Percentiles rank a stretch among this genome's conserved stretches.
phyloP scores from a whole-genome alignment of 2,329 filamentous ascomycete genomes.

The Mollisiaceae sp. region DNA sequence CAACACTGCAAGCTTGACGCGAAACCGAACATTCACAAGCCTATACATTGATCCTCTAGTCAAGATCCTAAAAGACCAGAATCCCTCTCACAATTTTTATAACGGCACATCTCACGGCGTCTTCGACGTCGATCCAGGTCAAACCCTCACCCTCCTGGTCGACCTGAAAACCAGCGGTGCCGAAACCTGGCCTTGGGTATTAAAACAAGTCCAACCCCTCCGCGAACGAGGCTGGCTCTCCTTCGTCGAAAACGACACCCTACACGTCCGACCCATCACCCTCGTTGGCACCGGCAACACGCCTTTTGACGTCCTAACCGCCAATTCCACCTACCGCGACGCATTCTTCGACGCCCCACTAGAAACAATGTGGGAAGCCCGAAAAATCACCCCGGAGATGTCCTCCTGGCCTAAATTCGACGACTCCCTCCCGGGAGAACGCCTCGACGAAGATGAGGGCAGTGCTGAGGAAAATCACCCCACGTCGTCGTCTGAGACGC shows the following conservation, averaged over 20 bases:
- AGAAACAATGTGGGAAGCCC: conserved; percentile 46
- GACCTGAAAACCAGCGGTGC: conserved; percentile 68
- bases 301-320: conserved; percentile 59
- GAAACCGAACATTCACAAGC: conserved; percentile 61
- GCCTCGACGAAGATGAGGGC: conserved; percentile 30
- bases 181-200: conserved; percentile 57
- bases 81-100: conserved; percentile 53
- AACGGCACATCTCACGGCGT: conserved; percentile 57
- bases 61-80: conserved; percentile 59
- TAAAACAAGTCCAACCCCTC: conserved; percentile 62
- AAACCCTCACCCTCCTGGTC: conserved; percentile 66
- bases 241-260: conserved; percentile 54
- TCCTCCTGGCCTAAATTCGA: conserved; percentile 19
- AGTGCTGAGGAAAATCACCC: conserved; percentile 27
- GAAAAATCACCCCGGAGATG: conserved; percentile 19
- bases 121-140: conserved; percentile 56
- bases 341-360: conserved; percentile 72
- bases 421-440: conserved; percentile 21
- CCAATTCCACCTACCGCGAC: conserved; percentile 61
- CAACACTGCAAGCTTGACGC: conserved; percentile 56
- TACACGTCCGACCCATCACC: conserved; percentile 64
- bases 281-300: conserved; percentile 72
- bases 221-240: conserved; percentile 62
- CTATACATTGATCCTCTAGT: conserved; percentile 71
- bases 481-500: conserved; percentile 1